Conservation (phyloP, 805 yeast genomes). For the Pichia kluyveri region DNA sequence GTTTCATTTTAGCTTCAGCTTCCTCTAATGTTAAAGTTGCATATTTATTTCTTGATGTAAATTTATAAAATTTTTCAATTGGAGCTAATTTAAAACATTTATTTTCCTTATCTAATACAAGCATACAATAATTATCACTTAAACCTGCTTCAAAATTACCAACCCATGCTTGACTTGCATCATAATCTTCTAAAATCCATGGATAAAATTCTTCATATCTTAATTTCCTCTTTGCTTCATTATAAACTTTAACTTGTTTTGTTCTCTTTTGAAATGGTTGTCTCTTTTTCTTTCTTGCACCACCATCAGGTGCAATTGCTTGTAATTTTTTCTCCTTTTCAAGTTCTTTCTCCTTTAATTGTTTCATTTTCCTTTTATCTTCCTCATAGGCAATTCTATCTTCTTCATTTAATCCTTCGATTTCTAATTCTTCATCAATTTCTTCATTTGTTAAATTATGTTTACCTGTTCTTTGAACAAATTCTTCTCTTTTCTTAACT, state of each 20-base stretch:
- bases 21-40: conserved; percentile 92
- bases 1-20: conserved; percentile 91
- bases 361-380: conserved; percentile 18
- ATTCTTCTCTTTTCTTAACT: conserved; percentile 31
- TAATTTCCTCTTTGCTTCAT: conserved; percentile 73
- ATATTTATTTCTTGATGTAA: conserved; percentile 87
- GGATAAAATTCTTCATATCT: conserved; percentile 96
- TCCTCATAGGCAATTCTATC: conserved; percentile 29
- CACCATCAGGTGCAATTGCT: conserved; percentile 90
- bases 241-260: conserved; percentile 69
- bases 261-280: conserved; percentile 67
- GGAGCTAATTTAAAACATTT: conserved; percentile 78
- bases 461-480: conserved; percentile 12
- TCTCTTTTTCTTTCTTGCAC: conserved; percentile 60
- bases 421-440: conserved; percentile 23
- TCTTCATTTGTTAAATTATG: conserved; percentile 15
- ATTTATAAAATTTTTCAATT: conserved; percentile 86
- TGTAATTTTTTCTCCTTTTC: conserved; percentile 40
- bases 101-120: conserved; percentile 79
- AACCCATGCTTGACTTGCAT: conserved; percentile 88
- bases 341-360: conserved; percentile 25
- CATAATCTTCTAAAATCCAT: conserved; percentile 97
- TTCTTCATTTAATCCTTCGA: conserved; percentile 29
- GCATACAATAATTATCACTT: conserved; percentile 74
- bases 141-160: conserved; percentile 91